Evolutionary conservation across 169 alveolate species (phyloP).

Genomic region (Plasmodium berghei): DNA sequence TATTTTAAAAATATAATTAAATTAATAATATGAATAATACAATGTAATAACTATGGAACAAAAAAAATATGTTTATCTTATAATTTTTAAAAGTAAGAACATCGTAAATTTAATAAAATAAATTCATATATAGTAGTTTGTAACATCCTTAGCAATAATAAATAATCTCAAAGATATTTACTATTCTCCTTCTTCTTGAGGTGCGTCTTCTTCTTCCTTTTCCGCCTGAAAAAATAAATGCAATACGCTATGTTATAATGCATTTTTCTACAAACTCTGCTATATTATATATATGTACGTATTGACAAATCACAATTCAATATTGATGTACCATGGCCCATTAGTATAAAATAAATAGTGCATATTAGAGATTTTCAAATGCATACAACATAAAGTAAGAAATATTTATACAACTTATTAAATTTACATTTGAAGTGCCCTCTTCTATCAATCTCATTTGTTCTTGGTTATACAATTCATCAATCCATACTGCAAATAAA

Average conservation of each 20-base stretch:
- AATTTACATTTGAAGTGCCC: constrained; percentile 50
- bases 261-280: neutral
- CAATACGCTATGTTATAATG: neutral
- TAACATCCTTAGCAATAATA: too few species aligned
- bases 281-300: neutral
- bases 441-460: constrained; percentile 64
- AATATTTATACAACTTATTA: constrained; percentile 9
- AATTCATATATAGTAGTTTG: too few species aligned
- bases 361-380: too few species aligned
- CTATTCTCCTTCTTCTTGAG: constrained; percentile 6
- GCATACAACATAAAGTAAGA: too few species aligned
- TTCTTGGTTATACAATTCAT: constrained; percentile 73
- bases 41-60: too few species aligned
- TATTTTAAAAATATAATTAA: too few species aligned
- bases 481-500: constrained; percentile 73
- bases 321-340: neutral
- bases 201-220: constrained; percentile 19
- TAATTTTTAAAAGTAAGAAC: too few species aligned
- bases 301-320: neutral
- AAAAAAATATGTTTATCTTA: too few species aligned
- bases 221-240: constrained; percentile 16
- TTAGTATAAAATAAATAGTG: neutral
- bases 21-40: too few species aligned
- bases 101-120: too few species aligned
- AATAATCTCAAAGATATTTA: neutral